phyloP scores from a whole-genome alignment of 495 filamentous ascomycete species.

The Podospora pseudocomata region DNA sequence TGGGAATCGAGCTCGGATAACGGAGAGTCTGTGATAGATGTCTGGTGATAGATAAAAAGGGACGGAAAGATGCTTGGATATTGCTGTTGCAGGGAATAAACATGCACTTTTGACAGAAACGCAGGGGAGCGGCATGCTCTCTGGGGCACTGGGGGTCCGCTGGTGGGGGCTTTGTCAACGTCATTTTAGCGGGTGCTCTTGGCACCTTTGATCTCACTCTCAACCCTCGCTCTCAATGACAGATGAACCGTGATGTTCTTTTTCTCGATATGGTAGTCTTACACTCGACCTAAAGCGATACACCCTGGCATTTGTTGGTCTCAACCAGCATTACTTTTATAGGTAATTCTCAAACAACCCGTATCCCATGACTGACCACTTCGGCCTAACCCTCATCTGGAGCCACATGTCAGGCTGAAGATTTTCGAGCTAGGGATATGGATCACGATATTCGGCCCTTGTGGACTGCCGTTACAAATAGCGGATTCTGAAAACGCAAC shows the following conservation, averaged over 20 bases:
- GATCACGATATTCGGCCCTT: constrained; percentile 8
- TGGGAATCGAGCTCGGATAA: background rate
- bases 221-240: too few relatives aligned
- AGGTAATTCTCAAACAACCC: background rate
- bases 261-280: background rate
- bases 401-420: constrained; percentile 8
- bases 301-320: background rate
- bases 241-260: background rate
- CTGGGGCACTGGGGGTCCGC: background rate
- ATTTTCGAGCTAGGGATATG: background rate
- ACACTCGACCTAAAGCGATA: background rate
- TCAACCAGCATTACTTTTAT: background rate
- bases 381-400: background rate
- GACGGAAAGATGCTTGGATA: background rate
- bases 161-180: constrained; percentile 8
- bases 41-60: background rate
- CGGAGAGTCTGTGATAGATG: background rate
- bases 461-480: constrained; percentile 5
- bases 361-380: background rate
- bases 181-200: constrained; percentile 10
- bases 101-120: background rate
- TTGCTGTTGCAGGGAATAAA: background rate
- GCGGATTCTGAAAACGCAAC: background rate
- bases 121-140: background rate
- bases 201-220: background rate